phyloP scores from a whole-genome alignment of 2,329 filamentous ascomycete species.

The Penicillium sp. region DNA sequence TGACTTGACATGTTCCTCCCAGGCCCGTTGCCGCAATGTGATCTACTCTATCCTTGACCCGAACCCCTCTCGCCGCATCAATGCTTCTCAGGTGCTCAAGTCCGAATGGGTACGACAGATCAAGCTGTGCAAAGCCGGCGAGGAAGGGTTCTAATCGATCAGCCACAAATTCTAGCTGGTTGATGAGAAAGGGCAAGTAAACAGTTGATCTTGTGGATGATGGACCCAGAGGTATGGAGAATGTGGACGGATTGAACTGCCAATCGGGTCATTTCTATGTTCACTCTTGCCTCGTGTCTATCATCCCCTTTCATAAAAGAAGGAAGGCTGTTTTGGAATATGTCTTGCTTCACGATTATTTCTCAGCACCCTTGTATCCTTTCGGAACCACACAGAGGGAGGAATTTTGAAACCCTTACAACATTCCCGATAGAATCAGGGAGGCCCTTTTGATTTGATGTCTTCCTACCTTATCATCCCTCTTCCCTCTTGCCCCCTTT shows the following conservation, averaged over 20 bases:
- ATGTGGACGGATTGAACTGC: background rate
- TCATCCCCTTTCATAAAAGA: background rate
- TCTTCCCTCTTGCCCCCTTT: too few species aligned
- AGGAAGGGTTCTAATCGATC: conserved; percentile 75
- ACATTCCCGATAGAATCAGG: conserved; percentile 24
- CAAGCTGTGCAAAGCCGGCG: conserved; percentile 92
- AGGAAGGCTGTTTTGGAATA: background rate
- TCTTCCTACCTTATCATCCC: background rate
- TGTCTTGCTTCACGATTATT: conserved; percentile 6
- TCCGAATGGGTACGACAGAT: conserved; percentile 99
- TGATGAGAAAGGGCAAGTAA: background rate
- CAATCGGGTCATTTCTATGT: background rate
- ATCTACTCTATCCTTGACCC: conserved; percentile 98
- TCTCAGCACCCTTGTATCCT: conserved; percentile 5
- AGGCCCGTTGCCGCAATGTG: conserved; percentile 97
- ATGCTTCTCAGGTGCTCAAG: conserved; percentile 92
- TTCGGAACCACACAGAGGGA: conserved; percentile 8
- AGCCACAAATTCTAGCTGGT: background rate
- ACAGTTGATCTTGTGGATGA: background rate
- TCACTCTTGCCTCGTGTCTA: too few species aligned
- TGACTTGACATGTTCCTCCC: conserved; percentile 19
- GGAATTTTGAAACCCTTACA: conserved; percentile 12
- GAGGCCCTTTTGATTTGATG: conserved; percentile 14
- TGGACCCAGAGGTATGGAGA: background rate
- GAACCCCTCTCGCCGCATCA: conserved; percentile 88